These are phyloP conservation scores for Fragaria nilgerrensis DNA, from an alignment of 306 rosid genomes.

Conservation along the genomic window DNA sequence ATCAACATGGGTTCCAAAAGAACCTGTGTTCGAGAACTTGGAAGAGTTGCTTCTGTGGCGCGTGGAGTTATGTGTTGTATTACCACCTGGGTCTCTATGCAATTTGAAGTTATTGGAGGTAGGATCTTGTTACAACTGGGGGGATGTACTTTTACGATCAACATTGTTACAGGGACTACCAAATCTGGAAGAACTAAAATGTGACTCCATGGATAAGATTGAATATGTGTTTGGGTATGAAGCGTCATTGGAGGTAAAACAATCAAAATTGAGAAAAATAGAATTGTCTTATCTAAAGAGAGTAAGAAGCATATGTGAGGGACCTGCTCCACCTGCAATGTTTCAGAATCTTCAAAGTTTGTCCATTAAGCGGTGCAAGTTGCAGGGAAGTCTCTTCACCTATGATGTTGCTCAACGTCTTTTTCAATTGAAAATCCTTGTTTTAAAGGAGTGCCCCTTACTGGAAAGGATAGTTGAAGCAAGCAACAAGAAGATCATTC, in stretches of 20 bases:
- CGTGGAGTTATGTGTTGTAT: background rate
- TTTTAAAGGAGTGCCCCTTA: background rate
- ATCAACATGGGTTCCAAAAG: background rate
- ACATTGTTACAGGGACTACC: too few relatives aligned
- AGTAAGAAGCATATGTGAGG: background rate
- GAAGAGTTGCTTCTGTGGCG: background rate
- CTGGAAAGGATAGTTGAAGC: background rate
- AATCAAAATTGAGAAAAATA: background rate
- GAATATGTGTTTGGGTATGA: background rate
- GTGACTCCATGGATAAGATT: background rate
- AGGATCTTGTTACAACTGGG: too few relatives aligned
- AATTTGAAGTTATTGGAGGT: background rate
- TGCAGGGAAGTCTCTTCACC: background rate
- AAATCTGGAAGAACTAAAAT: too few relatives aligned
- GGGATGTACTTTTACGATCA: too few relatives aligned
- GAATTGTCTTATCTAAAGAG: background rate
- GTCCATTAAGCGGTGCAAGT: background rate
- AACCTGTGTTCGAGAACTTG: conserved; percentile 6
- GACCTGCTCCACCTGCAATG: background rate
- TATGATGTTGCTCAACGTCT: background rate
- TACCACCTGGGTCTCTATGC: background rate
- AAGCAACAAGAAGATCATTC: background rate
- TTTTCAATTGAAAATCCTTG: background rate
- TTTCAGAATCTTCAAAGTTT: conserved; percentile 4
- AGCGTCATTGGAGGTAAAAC: background rate